These are phyloP conservation scores for Gleditsia sinensis DNA, from an alignment of 306 rosid genomes.

Conservation along the genomic window DNA sequence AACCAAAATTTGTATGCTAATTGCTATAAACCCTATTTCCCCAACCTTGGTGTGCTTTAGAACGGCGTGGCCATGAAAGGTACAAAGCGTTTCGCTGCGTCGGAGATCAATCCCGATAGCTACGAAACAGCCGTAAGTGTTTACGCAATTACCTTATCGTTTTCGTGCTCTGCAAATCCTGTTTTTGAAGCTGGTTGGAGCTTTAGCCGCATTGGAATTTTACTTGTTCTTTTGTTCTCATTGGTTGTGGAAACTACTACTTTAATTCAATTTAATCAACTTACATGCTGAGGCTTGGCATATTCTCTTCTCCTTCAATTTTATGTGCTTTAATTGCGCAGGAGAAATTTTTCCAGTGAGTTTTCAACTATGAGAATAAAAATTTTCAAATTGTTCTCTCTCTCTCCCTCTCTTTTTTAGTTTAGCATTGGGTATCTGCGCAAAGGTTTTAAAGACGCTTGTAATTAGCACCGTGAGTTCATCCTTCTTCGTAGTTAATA, in stretches of 20 bases:
- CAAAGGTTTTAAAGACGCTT: not conserved
- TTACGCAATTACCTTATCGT: not conserved
- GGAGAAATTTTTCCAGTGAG: not conserved
- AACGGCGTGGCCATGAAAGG: conserved; percentile 45
- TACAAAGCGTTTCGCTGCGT: conserved; percentile 65
- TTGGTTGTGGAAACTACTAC: not conserved
- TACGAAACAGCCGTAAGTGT: conserved; percentile 69
- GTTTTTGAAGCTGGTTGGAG: not conserved
- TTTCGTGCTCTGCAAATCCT: not conserved
- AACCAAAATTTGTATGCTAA: not conserved
- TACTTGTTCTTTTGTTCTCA: not conserved
- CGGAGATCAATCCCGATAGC: conserved; percentile 60
- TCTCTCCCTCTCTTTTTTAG: not conserved
- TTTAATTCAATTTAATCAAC: not conserved
- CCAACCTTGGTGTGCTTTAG: not conserved
- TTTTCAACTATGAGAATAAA: not conserved
- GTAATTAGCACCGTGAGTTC: not conserved
- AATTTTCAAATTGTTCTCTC: not conserved
- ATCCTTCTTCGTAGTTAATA: not conserved
- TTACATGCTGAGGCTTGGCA: not conserved
- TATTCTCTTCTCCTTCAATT: not conserved
- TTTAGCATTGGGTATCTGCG: not conserved
- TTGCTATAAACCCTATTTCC: conserved; percentile 33
- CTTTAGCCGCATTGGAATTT: conserved; percentile 33
- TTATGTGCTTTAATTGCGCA: not conserved